Conservation (phyloP, 495 filamentous ascomycete species). For the Cladorrhinum samala region DNA sequence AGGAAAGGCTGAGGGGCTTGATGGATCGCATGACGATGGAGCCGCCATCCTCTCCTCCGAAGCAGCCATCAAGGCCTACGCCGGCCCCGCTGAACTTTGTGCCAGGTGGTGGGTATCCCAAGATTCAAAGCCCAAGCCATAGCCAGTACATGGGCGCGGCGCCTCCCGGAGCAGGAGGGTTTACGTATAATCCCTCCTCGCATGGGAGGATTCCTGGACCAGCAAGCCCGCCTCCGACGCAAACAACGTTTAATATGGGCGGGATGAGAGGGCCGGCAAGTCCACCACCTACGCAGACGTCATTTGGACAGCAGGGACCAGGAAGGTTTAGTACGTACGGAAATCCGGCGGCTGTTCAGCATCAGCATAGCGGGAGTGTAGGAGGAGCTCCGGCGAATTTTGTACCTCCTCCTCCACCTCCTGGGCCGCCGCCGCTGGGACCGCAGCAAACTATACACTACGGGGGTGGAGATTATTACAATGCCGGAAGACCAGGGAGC, state of each 20-base stretch:
- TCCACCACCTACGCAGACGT: conserved; percentile 48
- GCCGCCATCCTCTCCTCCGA: conserved; percentile 37
- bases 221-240: conserved; percentile 42
- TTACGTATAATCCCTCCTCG: conserved; percentile 42
- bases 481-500: conserved; percentile 16
- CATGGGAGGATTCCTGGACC: conserved; percentile 45
- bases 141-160: conserved; percentile 30
- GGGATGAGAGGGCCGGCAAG: conserved; percentile 42
- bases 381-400: conserved; percentile 69
- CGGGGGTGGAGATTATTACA: conserved; percentile 32
- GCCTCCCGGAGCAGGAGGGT: conserved; percentile 10
- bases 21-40: conserved; percentile 96
- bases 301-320: conserved; percentile 28
- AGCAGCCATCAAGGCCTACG: conserved; percentile 41
- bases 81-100: conserved; percentile 39
- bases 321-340: conserved; percentile 39
- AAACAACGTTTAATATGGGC: conserved; percentile 40
- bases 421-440: conserved; percentile 68
- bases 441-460: conserved; percentile 60
- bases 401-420: conserved; percentile 85
- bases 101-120: conserved; percentile 38
- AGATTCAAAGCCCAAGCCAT: conserved; percentile 44
- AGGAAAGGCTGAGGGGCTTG: conserved; percentile 74
- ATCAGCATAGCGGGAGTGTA: conserved; percentile 23
- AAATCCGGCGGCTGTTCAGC: conserved; percentile 32